Evolutionary conservation across 352 stramenopile genomes (phyloP), one percentile per base, ranked within the genome.

Genomic region (Phytopythium chamaehyphon): DNA sequence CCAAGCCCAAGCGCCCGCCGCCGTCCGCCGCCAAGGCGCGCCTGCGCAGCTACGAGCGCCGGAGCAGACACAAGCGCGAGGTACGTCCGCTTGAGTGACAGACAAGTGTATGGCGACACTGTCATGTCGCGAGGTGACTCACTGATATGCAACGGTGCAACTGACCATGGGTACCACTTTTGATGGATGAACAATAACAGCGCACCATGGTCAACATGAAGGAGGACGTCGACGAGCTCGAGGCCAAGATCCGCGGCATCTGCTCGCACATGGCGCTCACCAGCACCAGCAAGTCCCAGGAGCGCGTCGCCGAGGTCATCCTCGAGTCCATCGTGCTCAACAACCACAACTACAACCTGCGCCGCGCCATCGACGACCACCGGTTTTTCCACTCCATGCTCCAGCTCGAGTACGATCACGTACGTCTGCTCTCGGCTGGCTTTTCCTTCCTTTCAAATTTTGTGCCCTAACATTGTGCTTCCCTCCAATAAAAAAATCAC

Each of bases 361-460:
- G 65, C 18, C 69, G 70, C 35, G 64, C 64, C 3, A 62, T 83
- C 22, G 70, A 83, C 44, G 67, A 78, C 44, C 73, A 83, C 54
- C 51, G 47, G 28, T 83, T 83, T 51, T 83, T 83, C 54, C 73
- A 83, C 56, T 76, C 64, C 18, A 83, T 81, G 73, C 40, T 81
- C 36, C 69, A 80, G 43, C 64, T 83, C 47, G 73, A 83, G 54
- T 81, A 73, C 46, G 67, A 81, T n/a, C 64, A 80, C 47, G 71
- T 82, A 78, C 62, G 71, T 71, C 31, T 22, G n/a, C n/a, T n/a
- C n/a, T n/a, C n/a, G n/a, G n/a, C n/a, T n/a, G n/a, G n/a, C n/a
- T n/a, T n/a, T 22, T 1, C 24, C 39, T 22, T 40, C 7, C 12
- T 44, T n/a, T 40, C 49, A 7, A 18, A 48, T 48, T 37, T 28